These are phyloP conservation scores for Porphyra umbilicalis DNA, from an alignment of 31 red algal genomes.

Conservation along the genomic window DNA sequence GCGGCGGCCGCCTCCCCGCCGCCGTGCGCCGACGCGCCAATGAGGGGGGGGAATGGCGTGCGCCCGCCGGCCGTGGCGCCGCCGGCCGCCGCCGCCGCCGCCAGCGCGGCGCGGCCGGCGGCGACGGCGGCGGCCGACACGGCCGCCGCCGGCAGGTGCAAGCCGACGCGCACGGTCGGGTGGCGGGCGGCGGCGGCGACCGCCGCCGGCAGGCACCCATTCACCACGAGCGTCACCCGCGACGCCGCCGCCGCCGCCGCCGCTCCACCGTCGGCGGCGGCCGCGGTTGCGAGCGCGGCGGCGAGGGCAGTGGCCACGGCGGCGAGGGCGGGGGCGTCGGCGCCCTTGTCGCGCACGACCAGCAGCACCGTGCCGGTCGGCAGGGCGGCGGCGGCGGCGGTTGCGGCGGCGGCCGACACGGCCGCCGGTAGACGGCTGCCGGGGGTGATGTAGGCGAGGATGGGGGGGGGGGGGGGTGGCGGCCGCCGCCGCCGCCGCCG, in stretches of 20 bases:
- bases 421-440: not conserved
- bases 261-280: not conserved
- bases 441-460: too few species aligned
- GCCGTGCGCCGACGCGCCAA: not conserved
- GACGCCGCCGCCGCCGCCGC: not conserved
- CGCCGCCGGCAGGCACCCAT: not conserved
- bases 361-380: not conserved
- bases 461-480: too few species aligned
- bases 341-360: too few species aligned
- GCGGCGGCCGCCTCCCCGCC: not conserved
- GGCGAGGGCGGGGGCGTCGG: too few species aligned
- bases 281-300: not conserved
- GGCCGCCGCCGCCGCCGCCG: too few species aligned
- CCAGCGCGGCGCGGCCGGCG: not conserved
- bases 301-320: not conserved
- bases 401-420: too few species aligned
- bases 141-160: not conserved
- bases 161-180: not conserved
- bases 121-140: not conserved
- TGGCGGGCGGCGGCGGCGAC: not conserved
- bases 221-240: not conserved
- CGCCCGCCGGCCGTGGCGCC: not conserved
- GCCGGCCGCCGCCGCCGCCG: not conserved
- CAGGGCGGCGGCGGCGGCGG: too few species aligned
- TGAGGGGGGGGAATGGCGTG: not conserved